A percentile compares a stretch with the other conserved stretches of the same genome.
Conservation (phyloP, 352 stramenopile species). For the Globisporangium okanoganense region DNA sequence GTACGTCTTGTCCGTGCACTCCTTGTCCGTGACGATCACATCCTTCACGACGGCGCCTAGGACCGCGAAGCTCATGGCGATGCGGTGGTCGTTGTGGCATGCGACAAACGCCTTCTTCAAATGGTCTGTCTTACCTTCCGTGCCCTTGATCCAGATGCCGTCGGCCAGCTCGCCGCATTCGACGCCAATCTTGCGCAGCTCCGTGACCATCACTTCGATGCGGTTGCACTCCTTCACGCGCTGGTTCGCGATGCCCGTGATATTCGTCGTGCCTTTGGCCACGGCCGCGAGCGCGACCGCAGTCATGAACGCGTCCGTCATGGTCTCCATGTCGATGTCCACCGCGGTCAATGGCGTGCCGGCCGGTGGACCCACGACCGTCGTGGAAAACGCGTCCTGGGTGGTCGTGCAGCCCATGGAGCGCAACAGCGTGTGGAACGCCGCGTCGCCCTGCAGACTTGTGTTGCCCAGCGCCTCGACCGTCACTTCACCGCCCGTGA, state of each 20-base stretch:
- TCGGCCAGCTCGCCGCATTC: conserved; percentile 68
- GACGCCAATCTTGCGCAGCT: conserved; percentile 94
- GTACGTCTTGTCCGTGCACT: conserved; percentile 98
- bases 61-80: conserved; percentile 98
- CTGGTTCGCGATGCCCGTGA: conserved; percentile 98
- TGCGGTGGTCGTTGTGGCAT: conserved; percentile 97
- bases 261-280: conserved; percentile 93
- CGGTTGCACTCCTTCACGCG: conserved; percentile 98
- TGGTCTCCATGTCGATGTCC: conserved; percentile 96
- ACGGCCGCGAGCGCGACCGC: conserved; percentile 94
- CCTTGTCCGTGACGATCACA: conserved; percentile 96
- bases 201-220: conserved; percentile 97
- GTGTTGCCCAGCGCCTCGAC: conserved; percentile 93
- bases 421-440: conserved; percentile 88
- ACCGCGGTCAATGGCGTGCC: conserved; percentile 77
- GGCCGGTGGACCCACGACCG: conserved; percentile 65
- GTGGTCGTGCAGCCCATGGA: conserved; percentile 76
- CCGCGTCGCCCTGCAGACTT: conserved; percentile 94
- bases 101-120: conserved; percentile 62
- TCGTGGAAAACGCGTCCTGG: conserved; percentile 62
- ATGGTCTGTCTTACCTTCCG: conserved; percentile 38
- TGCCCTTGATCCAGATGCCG: conserved; percentile 77
- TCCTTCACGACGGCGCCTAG: conserved; percentile 88
- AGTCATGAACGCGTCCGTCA: conserved; percentile 98
- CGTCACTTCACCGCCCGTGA: conserved; percentile 93